Conservation (phyloP, 2,329 filamentous ascomycete species). For the Penicillium sp. region DNA sequence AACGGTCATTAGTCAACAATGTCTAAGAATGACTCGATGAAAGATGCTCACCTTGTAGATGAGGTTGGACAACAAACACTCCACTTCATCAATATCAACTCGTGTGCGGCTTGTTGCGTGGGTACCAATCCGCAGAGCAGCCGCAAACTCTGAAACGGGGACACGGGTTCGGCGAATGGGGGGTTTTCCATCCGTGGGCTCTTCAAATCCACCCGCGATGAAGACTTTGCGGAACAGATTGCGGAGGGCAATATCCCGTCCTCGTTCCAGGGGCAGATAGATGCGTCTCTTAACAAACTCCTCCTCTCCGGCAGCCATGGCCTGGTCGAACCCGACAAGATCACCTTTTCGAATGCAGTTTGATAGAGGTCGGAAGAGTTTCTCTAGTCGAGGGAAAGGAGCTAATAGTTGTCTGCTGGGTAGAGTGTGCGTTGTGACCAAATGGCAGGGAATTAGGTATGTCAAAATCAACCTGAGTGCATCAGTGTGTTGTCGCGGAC, state of each 20-base stretch:
- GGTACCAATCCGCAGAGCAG: conserved; percentile 73
- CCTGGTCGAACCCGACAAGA: conserved; percentile 76
- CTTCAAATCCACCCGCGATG: conserved; percentile 75
- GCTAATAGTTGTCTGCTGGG: conserved; percentile 69
- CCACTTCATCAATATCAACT: conserved; percentile 86
- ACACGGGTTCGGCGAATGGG: conserved; percentile 68
- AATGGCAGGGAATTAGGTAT: conserved; percentile 89
- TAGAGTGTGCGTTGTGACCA: conserved; percentile 82
- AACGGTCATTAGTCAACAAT: conserved; percentile 13
- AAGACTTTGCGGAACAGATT: conserved; percentile 93
- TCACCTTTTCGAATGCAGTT: conserved; percentile 78
- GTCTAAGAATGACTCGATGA: not conserved
- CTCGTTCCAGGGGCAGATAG: conserved; percentile 89
- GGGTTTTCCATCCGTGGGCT: conserved; percentile 65
- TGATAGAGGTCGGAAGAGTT: conserved; percentile 74
- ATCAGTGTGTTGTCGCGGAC: not conserved
- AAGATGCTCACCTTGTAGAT: conserved; percentile 89
- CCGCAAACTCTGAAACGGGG: conserved; percentile 77
- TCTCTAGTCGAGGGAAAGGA: conserved; percentile 71
- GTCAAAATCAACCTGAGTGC: conserved; percentile 73
- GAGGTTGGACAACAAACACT: conserved; percentile 91
- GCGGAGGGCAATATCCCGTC: conserved; percentile 84
- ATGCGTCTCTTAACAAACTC: conserved; percentile 91
- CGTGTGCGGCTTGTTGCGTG: conserved; percentile 50
- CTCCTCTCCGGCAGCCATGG: conserved; percentile 77